These are phyloP conservation scores for Hymenoscyphus scutula DNA, from an alignment of 2,329 filamentous ascomycete genomes.

Conservation along the genomic window DNA sequence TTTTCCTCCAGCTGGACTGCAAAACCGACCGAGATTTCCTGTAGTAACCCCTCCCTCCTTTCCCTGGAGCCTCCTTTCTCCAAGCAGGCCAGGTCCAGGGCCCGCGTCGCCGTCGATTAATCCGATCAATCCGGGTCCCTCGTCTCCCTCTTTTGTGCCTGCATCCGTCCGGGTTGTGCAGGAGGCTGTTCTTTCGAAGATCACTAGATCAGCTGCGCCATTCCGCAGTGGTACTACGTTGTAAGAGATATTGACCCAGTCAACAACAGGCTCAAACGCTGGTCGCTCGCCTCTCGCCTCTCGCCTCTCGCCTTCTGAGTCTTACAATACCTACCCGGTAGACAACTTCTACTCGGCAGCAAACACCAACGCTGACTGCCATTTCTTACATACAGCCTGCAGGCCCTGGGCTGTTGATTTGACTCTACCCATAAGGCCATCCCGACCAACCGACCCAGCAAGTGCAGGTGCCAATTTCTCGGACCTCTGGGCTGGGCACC, in stretches of 20 bases:
- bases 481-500: background rate
- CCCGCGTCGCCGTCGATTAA: background rate
- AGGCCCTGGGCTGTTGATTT: too few relatives aligned
- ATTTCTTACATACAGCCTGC: background rate
- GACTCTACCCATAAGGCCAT: background rate
- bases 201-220: background rate
- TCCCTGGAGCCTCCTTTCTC: too few relatives aligned
- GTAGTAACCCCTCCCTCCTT: too few relatives aligned
- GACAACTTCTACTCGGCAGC: background rate
- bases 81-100: background rate
- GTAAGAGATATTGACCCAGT: too few relatives aligned
- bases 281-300: background rate
- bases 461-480: background rate
- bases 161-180: background rate
- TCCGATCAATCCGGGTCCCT: background rate
- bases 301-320: background rate
- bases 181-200: background rate
- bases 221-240: background rate
- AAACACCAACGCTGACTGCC: background rate
- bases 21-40: background rate
- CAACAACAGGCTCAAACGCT: background rate
- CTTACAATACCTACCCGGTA: too few relatives aligned
- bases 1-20: background rate
- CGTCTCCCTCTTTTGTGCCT: background rate
- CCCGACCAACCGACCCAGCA: background rate